A percentile compares a stretch with the other conserved stretches of the same genome.
phyloP scores from a whole-genome alignment of 768 basidiomycete genomes.

The Rhodotorula graminis region DNA sequence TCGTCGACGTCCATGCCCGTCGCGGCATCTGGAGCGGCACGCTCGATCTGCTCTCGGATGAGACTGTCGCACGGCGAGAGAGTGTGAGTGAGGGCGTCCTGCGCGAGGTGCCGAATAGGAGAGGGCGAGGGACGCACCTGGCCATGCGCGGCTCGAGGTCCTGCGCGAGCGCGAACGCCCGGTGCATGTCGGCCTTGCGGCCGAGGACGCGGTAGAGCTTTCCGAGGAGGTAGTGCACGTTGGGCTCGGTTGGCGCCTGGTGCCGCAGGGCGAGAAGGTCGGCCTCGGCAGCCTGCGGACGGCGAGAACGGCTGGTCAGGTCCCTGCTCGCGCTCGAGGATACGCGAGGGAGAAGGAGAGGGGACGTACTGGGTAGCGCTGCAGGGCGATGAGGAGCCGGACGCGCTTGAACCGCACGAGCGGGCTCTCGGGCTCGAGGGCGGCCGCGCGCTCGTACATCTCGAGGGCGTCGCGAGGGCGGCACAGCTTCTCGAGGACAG shows the following conservation, averaged over 20 bases:
- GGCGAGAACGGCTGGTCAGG: background rate
- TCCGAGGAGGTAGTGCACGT: conserved; percentile 92
- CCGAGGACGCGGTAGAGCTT: conserved; percentile 80
- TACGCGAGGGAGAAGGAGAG: background rate
- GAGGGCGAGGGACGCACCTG: conserved; percentile 46
- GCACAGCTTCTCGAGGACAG: conserved; percentile 84
- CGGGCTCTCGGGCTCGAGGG: conserved; percentile 76
- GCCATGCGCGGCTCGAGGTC: conserved; percentile 79
- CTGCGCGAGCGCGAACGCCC: conserved; percentile 79
- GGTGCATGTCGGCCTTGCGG: conserved; percentile 61
- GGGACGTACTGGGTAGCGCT: conserved; percentile 68
- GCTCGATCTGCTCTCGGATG: too few relatives aligned
- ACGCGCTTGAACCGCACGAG: conserved; percentile 91
- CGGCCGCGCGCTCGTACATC: conserved; percentile 75
- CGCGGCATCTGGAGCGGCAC: too few relatives aligned
- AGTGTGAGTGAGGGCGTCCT: too few relatives aligned
- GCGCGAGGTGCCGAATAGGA: too few relatives aligned
- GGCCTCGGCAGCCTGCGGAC: conserved; percentile 64
- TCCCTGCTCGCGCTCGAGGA: background rate
- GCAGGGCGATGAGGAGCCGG: conserved; percentile 78
- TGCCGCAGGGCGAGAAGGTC: conserved; percentile 76
- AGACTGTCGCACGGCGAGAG: too few relatives aligned
- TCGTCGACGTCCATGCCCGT: too few relatives aligned
- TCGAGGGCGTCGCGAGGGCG: conserved; percentile 68
- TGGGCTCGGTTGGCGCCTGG: conserved; percentile 88